Base-by-base conservation (phyloP, 331 rosid species). In the Telfairia occidentalis region DNA sequence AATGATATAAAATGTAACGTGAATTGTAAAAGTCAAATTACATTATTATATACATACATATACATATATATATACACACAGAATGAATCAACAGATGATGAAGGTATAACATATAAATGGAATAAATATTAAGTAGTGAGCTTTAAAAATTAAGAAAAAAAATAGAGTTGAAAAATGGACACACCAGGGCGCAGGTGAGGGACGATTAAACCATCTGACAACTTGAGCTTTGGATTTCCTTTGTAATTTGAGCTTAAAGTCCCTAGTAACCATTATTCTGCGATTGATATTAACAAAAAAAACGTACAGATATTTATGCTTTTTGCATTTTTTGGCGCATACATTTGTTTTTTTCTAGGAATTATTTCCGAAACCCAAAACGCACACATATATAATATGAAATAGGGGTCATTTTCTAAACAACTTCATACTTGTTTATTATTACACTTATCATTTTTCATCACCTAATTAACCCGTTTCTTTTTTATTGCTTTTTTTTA, bases 201-300 rank as follows among this genome's bases (percentile, higher is more conserved):
- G 74, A 67, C 35, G 54, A 67, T 43, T 65, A 65, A 18, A 19
- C 38, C n/a, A 34, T 2, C 34, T 65, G 50, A 40, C 73, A 65
- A 67, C 54, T 24, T 24, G 74, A 23, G 72, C 34, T 67, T 67
- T 67, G 5, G 19, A 42, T 24, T 67, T 67, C 13, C 54, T 67
- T 11, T 21, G 23, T 43, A 40, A 43, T 67, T 43, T 13, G 74
- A 42, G 74, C 53, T 67, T 67, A 42, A 40, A 43, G 7, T 67
- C 37, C 55, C 26, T 67, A 42, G 43, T 67, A 24, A 67, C 74
- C 13, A 67, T 26, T 66, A 66, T 66, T 66, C 73, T 66, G 7
- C 5, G 5, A 67, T 42, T 67, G 5, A 12, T 42, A 38, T 66
- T 11, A 38, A 2, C 1, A 7, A 18, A 19, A 10, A 18, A 16